Conservation (phyloP, 176 grass and related monocot species). For the Ensete ventricosum region DNA sequence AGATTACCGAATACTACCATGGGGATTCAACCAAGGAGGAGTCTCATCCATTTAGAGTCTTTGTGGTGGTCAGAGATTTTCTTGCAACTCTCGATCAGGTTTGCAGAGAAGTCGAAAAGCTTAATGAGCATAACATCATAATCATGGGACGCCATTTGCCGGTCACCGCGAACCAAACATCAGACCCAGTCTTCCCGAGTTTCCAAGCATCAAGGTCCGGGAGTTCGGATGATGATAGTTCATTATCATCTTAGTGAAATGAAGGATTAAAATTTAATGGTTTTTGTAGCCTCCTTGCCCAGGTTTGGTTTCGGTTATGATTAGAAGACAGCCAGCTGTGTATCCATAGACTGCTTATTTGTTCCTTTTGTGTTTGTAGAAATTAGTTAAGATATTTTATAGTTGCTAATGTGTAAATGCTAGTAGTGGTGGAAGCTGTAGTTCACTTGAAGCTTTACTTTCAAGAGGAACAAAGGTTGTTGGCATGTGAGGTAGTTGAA, state of each 20-base stretch:
- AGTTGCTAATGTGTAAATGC: not conserved
- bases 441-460: too few species aligned
- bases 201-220: not conserved
- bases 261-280: not conserved
- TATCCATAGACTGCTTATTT: not conserved
- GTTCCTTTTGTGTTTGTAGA: not conserved
- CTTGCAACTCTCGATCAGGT: conserved; percentile 2
- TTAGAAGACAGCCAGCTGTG: not conserved
- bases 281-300: not conserved
- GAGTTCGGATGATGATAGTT: not conserved
- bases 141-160: not conserved
- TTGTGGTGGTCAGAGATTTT: conserved; percentile 9
- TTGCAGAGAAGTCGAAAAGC: conserved; percentile 14
- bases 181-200: not conserved
- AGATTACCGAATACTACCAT: conserved; percentile 5
- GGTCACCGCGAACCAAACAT: not conserved
- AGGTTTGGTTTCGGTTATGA: not conserved
- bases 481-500: too few species aligned
- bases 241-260: not conserved
- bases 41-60: conserved; percentile 16
- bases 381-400: not conserved
- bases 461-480: too few species aligned
- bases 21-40: conserved; percentile 13
- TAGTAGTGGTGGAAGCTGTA: too few species aligned
- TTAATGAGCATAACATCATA: not conserved